phyloP scores from a whole-genome alignment of 2,329 filamentous ascomycete species.

The Basipetospora chlamydospora region DNA sequence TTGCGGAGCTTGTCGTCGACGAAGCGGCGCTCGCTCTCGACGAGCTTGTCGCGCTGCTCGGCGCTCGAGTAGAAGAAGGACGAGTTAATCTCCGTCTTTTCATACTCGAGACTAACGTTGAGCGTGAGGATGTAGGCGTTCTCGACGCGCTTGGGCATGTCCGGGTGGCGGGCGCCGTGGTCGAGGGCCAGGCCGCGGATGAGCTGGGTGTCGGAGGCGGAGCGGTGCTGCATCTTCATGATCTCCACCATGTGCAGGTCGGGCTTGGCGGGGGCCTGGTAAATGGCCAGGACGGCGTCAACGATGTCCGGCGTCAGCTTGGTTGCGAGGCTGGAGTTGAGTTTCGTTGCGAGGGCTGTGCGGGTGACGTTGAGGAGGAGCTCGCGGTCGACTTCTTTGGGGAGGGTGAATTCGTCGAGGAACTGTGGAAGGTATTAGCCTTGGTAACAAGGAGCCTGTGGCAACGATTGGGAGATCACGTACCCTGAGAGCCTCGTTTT shows the following conservation, averaged over 20 bases:
- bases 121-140: conserved; percentile 91
- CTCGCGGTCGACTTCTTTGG: conserved; percentile 80
- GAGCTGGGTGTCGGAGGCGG: conserved; percentile 87
- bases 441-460: conserved; percentile 3
- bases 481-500: conserved; percentile 80
- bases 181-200: conserved; percentile 88
- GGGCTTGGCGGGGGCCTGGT: conserved; percentile 77
- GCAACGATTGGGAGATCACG: not conserved
- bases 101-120: conserved; percentile 95
- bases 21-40: conserved; percentile 90
- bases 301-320: conserved; percentile 91
- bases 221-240: conserved; percentile 99
- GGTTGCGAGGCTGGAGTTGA: conserved; percentile 76
- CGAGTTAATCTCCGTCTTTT: conserved; percentile 98
- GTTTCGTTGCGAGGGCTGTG: conserved; percentile 89
- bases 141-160: conserved; percentile 94
- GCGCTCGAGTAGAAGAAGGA: conserved; percentile 97
- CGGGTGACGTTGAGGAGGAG: conserved; percentile 84
- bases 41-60: conserved; percentile 92
- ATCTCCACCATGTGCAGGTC: conserved; percentile 99
- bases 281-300: conserved; percentile 89
- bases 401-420: conserved; percentile 84
- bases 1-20: conserved; percentile 94
- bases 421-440: conserved; percentile 44
- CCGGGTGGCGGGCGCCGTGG: conserved; percentile 89